Percentiles rank a stretch among this genome's conserved stretches.
These are phyloP conservation scores for Platanthera guangdongensis DNA, from an alignment of 106 monocot genomes.

Conservation along the genomic window DNA sequence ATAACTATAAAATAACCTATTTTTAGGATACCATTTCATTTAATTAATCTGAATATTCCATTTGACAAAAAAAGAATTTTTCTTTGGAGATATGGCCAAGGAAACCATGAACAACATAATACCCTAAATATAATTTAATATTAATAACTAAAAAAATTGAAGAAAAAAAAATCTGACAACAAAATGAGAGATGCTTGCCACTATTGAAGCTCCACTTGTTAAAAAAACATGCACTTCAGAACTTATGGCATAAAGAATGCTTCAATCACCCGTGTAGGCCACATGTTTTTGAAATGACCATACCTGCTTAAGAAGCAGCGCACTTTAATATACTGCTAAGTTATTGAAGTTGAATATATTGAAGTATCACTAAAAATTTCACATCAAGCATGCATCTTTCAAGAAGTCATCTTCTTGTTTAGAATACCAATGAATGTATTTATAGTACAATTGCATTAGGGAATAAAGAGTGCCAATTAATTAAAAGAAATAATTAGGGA, in stretches of 20 bases:
- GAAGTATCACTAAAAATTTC: not conserved
- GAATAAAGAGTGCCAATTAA: slow-evolving; percentile 1
- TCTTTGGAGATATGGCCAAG: not conserved
- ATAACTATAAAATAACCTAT: not conserved
- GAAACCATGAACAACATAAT: not conserved
- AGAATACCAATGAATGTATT: not conserved
- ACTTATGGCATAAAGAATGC: not conserved
- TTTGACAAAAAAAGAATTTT: not conserved
- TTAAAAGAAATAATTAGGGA: not conserved
- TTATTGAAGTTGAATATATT: not conserved
- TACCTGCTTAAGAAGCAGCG: slow-evolving; percentile 2
- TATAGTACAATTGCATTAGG: not conserved
- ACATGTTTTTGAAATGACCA: not conserved
- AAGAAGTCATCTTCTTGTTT: not conserved
- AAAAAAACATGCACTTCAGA: not conserved
- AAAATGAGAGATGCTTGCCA: not conserved
- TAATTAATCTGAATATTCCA: not conserved
- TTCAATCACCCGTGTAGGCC: not conserved
- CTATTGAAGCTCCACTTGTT: not conserved
- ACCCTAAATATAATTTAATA: not conserved
- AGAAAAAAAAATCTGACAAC: not conserved
- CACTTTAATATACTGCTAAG: not conserved
- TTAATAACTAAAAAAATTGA: not conserved
- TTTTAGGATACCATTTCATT: not conserved
- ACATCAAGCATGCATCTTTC: not conserved